Base-by-base conservation (phyloP, 108 stramenopile genomes). In the Cyclotella baltica region DNA sequence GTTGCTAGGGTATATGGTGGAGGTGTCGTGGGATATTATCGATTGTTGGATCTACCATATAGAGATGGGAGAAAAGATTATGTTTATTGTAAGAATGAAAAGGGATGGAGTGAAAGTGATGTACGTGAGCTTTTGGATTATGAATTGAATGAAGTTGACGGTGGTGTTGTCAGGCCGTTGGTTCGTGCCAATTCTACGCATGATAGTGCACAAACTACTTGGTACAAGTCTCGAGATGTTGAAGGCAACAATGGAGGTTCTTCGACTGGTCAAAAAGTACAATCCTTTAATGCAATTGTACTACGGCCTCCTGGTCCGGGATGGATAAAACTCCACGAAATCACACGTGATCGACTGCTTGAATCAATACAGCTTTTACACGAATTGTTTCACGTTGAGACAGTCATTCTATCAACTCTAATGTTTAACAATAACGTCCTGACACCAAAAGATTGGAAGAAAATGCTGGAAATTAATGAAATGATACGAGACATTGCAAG, bases 371-470 rank as follows among this genome's bases (percentile, higher is more conserved):
- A 43, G 9, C 74, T 75, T 10, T 18, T 40, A 3, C 48, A 59
- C 13, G 63, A 52, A 47, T 5, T 47, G 4, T 55, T 67, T 66
- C 65, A 52, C 8, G 74, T 43, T 33, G 55, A 65, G 23, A 75
- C 74, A 22, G 65, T 67, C 25, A 67, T 75, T 20, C 25, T 75
- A 31, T 56, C 65, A 3, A 76, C 75, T 3, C 53, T 76, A 25
- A 31, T 65, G 19, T 67, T 76, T 16, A 76, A 58, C 43, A 76
- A 76, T 57, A 76, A 76, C 61, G 66, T 76, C 30, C 3, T 57
- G 75, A 76, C 75, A 51, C 43, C 27, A 4, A 4, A 30, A 47
- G 75, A 76, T 51, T 76, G 75, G 75, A 6, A 33, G 22, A 57
- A 52, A 6, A 67, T 76, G 36, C 30, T 43, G 16, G 35, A n/a